Conservation (phyloP, 2,329 filamentous ascomycete genomes). For the Phyllosticta citribraziliensis region DNA sequence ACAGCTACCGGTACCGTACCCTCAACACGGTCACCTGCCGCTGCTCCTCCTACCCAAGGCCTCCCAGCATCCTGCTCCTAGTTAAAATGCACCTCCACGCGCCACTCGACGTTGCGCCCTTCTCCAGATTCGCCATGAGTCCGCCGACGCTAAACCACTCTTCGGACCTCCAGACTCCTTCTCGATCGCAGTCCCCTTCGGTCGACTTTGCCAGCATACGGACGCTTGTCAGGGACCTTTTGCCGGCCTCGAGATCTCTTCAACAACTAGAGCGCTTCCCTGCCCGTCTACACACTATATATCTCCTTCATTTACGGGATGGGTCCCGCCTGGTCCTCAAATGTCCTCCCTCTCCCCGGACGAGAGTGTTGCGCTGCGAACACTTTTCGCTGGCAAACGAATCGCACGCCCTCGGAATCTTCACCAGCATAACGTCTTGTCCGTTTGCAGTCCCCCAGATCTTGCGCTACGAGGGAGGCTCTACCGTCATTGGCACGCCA, state of each 20-base stretch:
- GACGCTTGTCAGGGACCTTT: constrained; percentile 21
- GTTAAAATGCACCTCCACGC: constrained; percentile 29
- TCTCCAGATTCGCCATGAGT: constrained; percentile 26
- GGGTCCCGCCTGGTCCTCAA: constrained; percentile 32
- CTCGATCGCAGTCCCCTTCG: constrained; percentile 4
- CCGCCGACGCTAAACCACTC: constrained; percentile 13
- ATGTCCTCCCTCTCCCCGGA: constrained; percentile 28
- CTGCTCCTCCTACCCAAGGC: not conserved
- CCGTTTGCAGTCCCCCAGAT: constrained; percentile 29
- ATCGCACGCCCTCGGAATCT: constrained; percentile 27
- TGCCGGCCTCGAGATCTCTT: constrained; percentile 23
- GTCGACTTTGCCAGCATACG: constrained; percentile 25
- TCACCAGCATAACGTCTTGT: not conserved
- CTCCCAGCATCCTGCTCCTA: not conserved
- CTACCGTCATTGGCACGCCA: constrained; percentile 20
- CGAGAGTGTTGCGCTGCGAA: constrained; percentile 34
- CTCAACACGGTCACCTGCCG: not conserved
- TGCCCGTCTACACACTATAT: constrained; percentile 31
- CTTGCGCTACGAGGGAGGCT: constrained; percentile 26
- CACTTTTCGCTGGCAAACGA: constrained; percentile 32
- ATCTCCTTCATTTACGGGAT: constrained; percentile 30
- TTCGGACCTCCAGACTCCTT: not conserved
- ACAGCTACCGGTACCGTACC: not conserved
- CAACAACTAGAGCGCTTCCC: constrained; percentile 26
- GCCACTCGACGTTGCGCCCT: constrained; percentile 20